phyloP scores from a whole-genome alignment of 1,284 basidiomycete genomes.

The Heliocybe sulcata region DNA sequence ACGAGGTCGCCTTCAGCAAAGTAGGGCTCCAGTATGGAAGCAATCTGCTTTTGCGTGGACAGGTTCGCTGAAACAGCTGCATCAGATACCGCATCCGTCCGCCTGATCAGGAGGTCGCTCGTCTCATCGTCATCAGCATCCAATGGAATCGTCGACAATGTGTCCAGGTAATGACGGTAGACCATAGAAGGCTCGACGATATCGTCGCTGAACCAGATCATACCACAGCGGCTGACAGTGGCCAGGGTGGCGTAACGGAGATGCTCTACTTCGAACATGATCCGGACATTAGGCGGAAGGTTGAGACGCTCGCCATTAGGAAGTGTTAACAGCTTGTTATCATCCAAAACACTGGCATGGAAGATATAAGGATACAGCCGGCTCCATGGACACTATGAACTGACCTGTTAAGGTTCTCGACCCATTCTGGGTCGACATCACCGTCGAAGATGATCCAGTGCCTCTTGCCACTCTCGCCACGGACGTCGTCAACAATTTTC shows the following conservation, averaged over 20 bases:
- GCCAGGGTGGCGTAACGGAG: conserved; percentile 96
- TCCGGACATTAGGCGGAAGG: conserved; percentile 93
- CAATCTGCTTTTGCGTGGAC: conserved; percentile 77
- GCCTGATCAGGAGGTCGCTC: conserved; percentile 53
- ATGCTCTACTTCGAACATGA: conserved; percentile 99
- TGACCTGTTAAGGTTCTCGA: conserved; percentile 97
- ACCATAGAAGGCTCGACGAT: conserved; percentile 90
- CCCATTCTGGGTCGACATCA: conserved; percentile 99
- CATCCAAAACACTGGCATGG: conserved; percentile 82
- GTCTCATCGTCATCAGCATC: conserved; percentile 89
- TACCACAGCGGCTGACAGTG: conserved; percentile 99
- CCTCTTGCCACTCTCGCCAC: conserved; percentile 93
- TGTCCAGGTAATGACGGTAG: conserved; percentile 83
- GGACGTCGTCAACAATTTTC: conserved; percentile 97
- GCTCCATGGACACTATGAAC: conserved; percentile 15
- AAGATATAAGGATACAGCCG: conserved; percentile 4
- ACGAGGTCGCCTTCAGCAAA: conserved; percentile 84
- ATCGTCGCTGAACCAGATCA: conserved; percentile 99
- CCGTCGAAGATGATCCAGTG: conserved; percentile 99
- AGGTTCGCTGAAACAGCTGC: conserved; percentile 56
- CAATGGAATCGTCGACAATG: conserved; percentile 71
- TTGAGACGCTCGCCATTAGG: conserved; percentile 99
- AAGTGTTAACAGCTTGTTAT: conserved; percentile 96
- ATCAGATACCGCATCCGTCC: conserved; percentile 46
- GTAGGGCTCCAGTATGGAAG: conserved; percentile 71